Conservation (phyloP, 2,329 filamentous ascomycete genomes). For the Allantophomopsis lycopodina region DNA sequence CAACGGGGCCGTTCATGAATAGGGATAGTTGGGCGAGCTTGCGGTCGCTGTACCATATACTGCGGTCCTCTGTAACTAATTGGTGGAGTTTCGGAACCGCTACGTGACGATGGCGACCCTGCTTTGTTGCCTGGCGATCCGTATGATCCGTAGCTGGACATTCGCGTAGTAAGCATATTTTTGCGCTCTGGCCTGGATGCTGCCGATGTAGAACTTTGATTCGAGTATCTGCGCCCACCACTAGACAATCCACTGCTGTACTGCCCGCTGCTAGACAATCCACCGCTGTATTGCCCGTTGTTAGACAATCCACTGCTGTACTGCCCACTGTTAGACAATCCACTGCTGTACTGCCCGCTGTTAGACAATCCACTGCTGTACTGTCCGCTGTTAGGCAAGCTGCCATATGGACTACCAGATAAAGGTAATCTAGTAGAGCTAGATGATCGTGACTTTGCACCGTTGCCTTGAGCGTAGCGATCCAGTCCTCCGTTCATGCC, state of each 20-base stretch:
- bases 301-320: no score
- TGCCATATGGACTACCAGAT: conserved; percentile 29
- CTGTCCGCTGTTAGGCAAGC: not conserved
- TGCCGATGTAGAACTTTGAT: conserved; percentile 13
- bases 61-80: no score
- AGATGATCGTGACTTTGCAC: conserved; percentile 15
- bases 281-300: no score
- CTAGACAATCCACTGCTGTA: no score
- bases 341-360: no score
- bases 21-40: conserved; percentile 10
- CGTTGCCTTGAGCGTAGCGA: conserved; percentile 14
- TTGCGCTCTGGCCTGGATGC: conserved; percentile 21
- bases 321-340: no score
- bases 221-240: no score
- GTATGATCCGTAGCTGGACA: conserved; percentile 26
- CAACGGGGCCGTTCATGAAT: conserved; percentile 53
- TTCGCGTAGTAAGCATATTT: conserved; percentile 16
- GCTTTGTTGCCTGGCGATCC: conserved; percentile 30
- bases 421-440: conserved; percentile 23
- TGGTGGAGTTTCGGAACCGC: no score
- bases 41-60: no score
- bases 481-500: conserved; percentile 28
- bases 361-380: no score
- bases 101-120: conserved; percentile 26
- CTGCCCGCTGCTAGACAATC: no score